Percentiles rank a stretch among this genome's conserved stretches.
These are phyloP conservation scores for Fremontodendron californicum DNA, from an alignment of 345 rosid species.

Conservation along the genomic window DNA sequence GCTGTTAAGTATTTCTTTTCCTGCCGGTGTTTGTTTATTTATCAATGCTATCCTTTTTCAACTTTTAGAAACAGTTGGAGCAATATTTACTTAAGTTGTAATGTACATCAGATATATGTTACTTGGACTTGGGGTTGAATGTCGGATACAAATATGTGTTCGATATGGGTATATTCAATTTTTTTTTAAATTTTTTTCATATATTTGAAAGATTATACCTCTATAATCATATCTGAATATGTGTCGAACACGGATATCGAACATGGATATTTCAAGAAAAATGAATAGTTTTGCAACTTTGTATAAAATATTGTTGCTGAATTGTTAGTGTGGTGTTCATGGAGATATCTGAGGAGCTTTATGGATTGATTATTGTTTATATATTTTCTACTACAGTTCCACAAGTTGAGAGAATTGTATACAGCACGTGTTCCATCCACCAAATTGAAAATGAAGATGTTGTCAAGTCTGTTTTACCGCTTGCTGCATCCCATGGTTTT, in stretches of 20 bases:
- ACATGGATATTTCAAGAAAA: too few species aligned
- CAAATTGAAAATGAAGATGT: constrained; percentile 88
- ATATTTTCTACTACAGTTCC: constrained; percentile 40
- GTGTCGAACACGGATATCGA: too few species aligned
- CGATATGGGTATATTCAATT: too few species aligned
- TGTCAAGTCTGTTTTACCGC: constrained; percentile 50
- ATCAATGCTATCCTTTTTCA: too few species aligned
- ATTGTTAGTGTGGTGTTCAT: neutral
- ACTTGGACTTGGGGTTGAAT: too few species aligned
- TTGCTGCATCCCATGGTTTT: constrained; percentile 55
- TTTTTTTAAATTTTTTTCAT: too few species aligned
- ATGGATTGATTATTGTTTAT: neutral
- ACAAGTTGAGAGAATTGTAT: constrained; percentile 57
- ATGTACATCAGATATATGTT: too few species aligned
- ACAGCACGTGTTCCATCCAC: constrained; percentile 87
- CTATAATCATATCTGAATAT: too few species aligned
- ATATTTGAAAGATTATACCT: too few species aligned
- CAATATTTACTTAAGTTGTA: neutral
- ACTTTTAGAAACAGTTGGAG: neutral
- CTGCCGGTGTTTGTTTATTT: neutral
- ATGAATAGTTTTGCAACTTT: constrained; percentile 15
- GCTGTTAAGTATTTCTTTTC: constrained; percentile 42
- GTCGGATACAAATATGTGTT: too few species aligned
- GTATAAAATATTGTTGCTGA: neutral
- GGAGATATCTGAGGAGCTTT: neutral